phyloP scores from a whole-genome alignment of 2,329 filamentous ascomycete species.

The Hypoxylon sp. region DNA sequence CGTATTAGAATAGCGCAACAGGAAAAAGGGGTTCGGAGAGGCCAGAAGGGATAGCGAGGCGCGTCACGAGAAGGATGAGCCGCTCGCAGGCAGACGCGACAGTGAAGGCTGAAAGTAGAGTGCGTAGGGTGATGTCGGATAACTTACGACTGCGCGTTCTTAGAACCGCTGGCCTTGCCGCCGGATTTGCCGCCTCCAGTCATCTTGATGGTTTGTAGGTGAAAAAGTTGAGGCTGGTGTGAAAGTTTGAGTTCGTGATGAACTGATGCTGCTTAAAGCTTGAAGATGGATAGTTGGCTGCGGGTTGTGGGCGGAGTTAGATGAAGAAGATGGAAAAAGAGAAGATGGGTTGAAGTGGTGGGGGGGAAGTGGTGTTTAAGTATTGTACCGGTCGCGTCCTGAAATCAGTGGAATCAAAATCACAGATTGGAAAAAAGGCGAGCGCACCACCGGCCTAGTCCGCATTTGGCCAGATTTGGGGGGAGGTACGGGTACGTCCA shows the following conservation, averaged over 20 bases:
- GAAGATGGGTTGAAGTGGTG: slow-evolving; percentile 45
- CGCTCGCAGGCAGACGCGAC: slow-evolving; percentile 9
- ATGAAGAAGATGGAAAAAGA: slow-evolving; percentile 49
- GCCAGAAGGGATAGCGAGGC: slow-evolving; percentile 40
- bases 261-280: slow-evolving; percentile 37
- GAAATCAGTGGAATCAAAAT: slow-evolving; percentile 41
- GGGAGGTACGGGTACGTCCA: slow-evolving; percentile 28
- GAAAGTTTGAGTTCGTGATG: slow-evolving; percentile 31
- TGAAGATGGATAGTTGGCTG: slow-evolving; percentile 38
- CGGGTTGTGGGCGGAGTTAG: slow-evolving; percentile 41
- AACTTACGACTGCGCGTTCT: slow-evolving; percentile 98
- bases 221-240: slow-evolving; percentile 33
- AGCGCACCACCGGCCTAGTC: slow-evolving; percentile 38
- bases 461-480: slow-evolving; percentile 34
- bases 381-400: slow-evolving; percentile 45
- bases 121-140: slow-evolving; percentile 26
- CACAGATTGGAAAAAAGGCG: slow-evolving; percentile 41
- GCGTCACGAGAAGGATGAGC: slow-evolving; percentile 47
- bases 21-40: too few species aligned
- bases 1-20: slow-evolving; percentile 56
- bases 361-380: slow-evolving; percentile 47
- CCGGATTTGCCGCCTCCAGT: slow-evolving; percentile 99
- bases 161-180: slow-evolving; percentile 98
- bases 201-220: slow-evolving; percentile 76
- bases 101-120: not conserved